Evolutionary conservation across 106 monocot genomes (phyloP), one percentile per base, ranked within the genome.

Genomic region (Alisma plantagoaquatica): DNA sequence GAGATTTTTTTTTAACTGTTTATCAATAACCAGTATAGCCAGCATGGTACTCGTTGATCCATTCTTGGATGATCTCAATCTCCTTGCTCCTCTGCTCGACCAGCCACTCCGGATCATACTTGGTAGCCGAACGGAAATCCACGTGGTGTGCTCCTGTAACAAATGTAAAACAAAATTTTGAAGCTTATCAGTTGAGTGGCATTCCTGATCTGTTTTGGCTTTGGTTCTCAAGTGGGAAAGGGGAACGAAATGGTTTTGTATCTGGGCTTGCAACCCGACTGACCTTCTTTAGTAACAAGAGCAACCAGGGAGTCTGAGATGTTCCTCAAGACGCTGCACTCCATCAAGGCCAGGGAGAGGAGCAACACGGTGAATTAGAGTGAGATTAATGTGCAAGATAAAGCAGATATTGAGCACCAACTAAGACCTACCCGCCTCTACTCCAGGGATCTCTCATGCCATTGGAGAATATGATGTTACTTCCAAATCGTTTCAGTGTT

Each of bases 361-460:
- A 43, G 9, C 21, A 8, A 38, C 8, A 1, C 10, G n/a, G n/a
- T 27, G 8, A 26, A 25, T 23, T 18, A 10, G 9, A 20, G 11
- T 41, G 27, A 43, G 24, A 23, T 2, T 20, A 29, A 65, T 10
- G 50, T 4, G 3, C 12, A 14, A 11, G 19, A 25, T 6, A 54
- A 2, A 9, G 44, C 62, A 8, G 11, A 41, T 2, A 15, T 12
- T 11, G 53, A 26, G 17, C 30, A 10, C 15, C 26, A 2, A 29
- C 42, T 25, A 54, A 16, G 29, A 1, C 68, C 70, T 70, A 93
- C 93, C 93, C 87, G 60, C 93, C 93, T 70, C 93, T 77, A 29
- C 93, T 93, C 93, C 93, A 93, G 20, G 93, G 93, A 27, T 93
- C 93, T 67, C 64, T 83, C 93, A 93, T 77, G 25, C 93, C 93